These are phyloP conservation scores for Scortechinia acanthostroma DNA, from an alignment of 2,329 filamentous ascomycete genomes.

Conservation along the genomic window DNA sequence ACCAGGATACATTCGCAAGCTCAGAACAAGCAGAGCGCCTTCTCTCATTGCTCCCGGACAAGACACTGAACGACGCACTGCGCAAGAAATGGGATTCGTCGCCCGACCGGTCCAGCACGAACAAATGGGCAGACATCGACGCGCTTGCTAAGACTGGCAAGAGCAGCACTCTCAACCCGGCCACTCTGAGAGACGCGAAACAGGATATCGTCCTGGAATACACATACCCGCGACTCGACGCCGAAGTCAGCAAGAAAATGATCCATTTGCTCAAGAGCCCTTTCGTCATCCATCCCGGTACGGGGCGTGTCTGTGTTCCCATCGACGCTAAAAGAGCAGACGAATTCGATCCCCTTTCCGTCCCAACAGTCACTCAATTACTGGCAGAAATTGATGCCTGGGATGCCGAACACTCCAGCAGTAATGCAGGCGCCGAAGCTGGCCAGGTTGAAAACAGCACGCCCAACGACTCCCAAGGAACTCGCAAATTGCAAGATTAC, in stretches of 20 bases:
- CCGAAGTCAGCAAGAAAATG: constrained; percentile 92
- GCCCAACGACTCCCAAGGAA: constrained; percentile 2
- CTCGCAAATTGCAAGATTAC: constrained; percentile 65
- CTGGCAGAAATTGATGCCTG: constrained; percentile 82
- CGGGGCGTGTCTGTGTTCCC: constrained; percentile 88
- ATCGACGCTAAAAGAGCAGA: constrained; percentile 73
- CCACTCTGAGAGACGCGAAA: constrained; percentile 76
- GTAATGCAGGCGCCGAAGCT: background rate
- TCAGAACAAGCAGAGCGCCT: constrained; percentile 69
- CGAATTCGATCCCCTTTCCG: constrained; percentile 76
- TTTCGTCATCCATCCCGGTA: constrained; percentile 92
- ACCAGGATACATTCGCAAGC: constrained; percentile 78
- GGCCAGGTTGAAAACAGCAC: background rate
- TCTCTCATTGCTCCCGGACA: constrained; percentile 78
- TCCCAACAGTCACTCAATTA: constrained; percentile 82
- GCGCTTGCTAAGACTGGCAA: constrained; percentile 71
- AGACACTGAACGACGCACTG: constrained; percentile 68
- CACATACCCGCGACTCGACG: constrained; percentile 93
- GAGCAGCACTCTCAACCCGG: constrained; percentile 65
- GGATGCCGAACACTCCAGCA: constrained; percentile 35
- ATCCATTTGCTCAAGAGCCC: constrained; percentile 97
- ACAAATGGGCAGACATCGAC: constrained; percentile 94
- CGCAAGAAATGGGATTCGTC: constrained; percentile 86
- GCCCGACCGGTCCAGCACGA: constrained; percentile 66
- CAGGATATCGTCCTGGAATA: constrained; percentile 96